Conservation (phyloP, 495 filamentous ascomycete species). For the Elasticomyces elasticus region DNA sequence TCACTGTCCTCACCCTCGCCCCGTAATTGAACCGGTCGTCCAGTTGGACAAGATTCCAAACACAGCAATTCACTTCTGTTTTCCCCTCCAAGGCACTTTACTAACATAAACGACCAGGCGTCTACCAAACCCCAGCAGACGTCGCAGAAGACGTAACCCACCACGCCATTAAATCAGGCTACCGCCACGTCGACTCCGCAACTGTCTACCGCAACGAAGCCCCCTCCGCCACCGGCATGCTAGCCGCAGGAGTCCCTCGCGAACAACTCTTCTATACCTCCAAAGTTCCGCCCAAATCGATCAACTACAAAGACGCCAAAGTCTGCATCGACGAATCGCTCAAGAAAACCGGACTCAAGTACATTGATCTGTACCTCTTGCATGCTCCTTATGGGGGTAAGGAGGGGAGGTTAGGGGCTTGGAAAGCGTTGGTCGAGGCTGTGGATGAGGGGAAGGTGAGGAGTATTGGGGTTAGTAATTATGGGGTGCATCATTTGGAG, state of each 20-base stretch:
- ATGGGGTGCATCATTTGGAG: constrained; percentile 57
- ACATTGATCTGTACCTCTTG: constrained; percentile 56
- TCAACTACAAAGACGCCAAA: constrained; percentile 44
- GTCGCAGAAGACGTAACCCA: constrained; percentile 46
- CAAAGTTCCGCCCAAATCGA: constrained; percentile 46
- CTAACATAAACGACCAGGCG: constrained; percentile 34
- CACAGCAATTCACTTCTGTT: no score
- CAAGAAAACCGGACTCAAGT: constrained; percentile 43
- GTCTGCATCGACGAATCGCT: constrained; percentile 43
- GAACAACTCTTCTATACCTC: constrained; percentile 61
- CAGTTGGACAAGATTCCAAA: no score
- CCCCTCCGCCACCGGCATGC: constrained; percentile 53
- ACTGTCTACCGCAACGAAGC: constrained; percentile 61
- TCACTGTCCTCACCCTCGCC: no score
- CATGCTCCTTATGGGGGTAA: constrained; percentile 51
- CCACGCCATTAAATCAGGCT: constrained; percentile 59
- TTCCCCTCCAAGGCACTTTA: neutral
- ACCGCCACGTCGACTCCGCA: constrained; percentile 71
- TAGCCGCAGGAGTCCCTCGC: constrained; percentile 47
- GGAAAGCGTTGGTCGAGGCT: constrained; percentile 55
- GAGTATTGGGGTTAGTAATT: constrained; percentile 58
- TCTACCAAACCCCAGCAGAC: constrained; percentile 60
- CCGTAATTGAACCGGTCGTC: no score
- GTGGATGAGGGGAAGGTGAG: constrained; percentile 54
- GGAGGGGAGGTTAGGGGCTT: constrained; percentile 46